Conservation (phyloP, 1,284 basidiomycete genomes). For the Puccinia polysora region DNA sequence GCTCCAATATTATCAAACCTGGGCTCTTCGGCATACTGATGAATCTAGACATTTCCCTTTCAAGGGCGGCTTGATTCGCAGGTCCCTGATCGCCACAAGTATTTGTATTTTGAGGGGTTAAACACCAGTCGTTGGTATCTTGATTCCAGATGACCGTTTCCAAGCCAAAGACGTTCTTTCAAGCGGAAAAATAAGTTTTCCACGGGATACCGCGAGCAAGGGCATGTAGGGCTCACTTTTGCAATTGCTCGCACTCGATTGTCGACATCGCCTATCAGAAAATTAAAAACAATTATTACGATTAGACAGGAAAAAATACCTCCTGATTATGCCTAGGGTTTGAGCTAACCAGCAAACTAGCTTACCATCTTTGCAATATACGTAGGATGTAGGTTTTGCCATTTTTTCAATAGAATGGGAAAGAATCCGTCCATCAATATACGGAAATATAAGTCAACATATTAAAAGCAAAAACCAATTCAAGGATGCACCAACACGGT, state of each 20-base stretch:
- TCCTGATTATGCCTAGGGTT: no score
- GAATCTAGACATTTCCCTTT: conserved; percentile 14
- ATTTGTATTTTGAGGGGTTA: conserved; percentile 34
- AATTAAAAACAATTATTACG: background rate
- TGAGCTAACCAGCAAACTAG: no score
- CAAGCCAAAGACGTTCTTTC: conserved; percentile 57
- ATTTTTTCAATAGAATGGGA: no score
- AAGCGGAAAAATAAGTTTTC: no score
- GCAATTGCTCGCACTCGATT: conserved; percentile 44
- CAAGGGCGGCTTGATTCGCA: conserved; percentile 34
- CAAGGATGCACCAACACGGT: conserved; percentile 64
- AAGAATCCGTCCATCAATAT: background rate
- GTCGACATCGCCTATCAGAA: conserved; percentile 37
- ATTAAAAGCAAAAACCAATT: background rate
- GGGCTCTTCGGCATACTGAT: conserved; percentile 57
- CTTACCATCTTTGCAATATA: no score
- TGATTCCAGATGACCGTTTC: conserved; percentile 74
- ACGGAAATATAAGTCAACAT: background rate
- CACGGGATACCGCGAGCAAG: background rate
- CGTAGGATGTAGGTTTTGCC: no score
- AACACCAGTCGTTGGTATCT: conserved; percentile 50
- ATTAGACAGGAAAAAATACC: background rate
- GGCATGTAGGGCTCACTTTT: conserved; percentile 16
- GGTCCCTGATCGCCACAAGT: conserved; percentile 31
- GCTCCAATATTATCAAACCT: conserved; percentile 75